phyloP scores from a whole-genome alignment of 345 rosid genomes.

The Iberis pinnata region DNA sequence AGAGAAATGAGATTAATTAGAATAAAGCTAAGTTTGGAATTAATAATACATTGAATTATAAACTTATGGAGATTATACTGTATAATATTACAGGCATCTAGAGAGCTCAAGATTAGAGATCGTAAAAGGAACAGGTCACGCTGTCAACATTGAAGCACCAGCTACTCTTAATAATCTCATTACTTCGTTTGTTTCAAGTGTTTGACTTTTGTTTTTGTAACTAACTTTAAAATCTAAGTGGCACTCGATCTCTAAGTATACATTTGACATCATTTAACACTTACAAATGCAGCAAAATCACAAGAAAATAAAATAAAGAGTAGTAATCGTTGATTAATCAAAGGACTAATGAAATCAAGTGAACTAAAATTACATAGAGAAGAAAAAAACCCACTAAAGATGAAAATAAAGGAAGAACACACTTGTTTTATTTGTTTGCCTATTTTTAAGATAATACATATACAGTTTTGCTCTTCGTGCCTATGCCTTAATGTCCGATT shows the following conservation, averaged over 20 bases:
- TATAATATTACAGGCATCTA: slow-evolving; percentile 61
- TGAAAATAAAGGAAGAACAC: not conserved
- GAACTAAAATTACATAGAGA: not conserved
- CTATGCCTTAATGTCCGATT: slow-evolving; percentile 2
- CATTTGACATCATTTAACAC: not conserved
- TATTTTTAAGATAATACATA: slow-evolving; percentile 7
- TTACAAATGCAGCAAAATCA: slow-evolving; percentile 7
- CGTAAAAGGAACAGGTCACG: slow-evolving; percentile 63
- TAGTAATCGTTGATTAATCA: not conserved
- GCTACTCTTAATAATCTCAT: slow-evolving; percentile 40
- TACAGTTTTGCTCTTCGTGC: slow-evolving; percentile 12
- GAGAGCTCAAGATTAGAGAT: slow-evolving; percentile 56
- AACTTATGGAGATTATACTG: too few relatives aligned
- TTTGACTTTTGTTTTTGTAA: not conserved
- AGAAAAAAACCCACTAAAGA: slow-evolving; percentile 7
- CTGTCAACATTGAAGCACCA: slow-evolving; percentile 61
- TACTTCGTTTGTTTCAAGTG: slow-evolving; percentile 42
- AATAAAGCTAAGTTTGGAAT: too few relatives aligned
- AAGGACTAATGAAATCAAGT: not conserved
- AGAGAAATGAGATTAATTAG: too few relatives aligned
- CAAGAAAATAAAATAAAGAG: not conserved
- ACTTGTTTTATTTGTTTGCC: slow-evolving; percentile 5
- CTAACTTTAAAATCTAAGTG: too few relatives aligned
- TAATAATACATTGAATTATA: too few relatives aligned
- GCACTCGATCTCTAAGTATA: not conserved